These are phyloP conservation scores for Thraustochytrium sp. DNA, from an alignment of 352 stramenopile genomes.

Conservation along the genomic window DNA sequence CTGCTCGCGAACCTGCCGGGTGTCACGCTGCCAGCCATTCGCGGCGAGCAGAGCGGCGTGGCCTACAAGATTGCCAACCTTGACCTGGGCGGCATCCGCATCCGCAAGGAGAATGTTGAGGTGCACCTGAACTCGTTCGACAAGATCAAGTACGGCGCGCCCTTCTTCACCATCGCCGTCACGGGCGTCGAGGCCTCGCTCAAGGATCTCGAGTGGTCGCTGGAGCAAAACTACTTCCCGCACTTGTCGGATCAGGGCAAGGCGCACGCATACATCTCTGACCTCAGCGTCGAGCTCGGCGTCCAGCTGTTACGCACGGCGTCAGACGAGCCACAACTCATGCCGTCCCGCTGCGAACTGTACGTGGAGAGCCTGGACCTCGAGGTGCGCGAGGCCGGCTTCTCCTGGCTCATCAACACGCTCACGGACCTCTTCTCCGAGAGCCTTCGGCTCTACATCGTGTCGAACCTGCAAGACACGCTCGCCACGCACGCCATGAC, in stretches of 20 bases:
- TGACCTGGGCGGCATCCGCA: neutral
- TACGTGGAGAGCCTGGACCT: neutral
- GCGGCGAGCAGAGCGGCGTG: neutral
- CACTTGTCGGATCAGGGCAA: neutral
- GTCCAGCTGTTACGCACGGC: neutral
- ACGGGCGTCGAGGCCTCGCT: neutral
- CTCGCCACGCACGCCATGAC: neutral
- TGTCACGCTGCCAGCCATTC: neutral
- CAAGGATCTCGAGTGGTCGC: neutral
- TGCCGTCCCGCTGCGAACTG: neutral
- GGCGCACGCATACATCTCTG: neutral
- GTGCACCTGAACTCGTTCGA: slow-evolving; percentile 25
- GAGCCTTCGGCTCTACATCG: slow-evolving; percentile 29
- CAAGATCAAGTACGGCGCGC: slow-evolving; percentile 9
- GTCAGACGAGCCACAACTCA: neutral
- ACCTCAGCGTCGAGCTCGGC: neutral
- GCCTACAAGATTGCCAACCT: slow-evolving; percentile 18
- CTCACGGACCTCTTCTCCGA: neutral
- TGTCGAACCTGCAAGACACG: slow-evolving; percentile 23
- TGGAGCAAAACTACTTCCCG: slow-evolving; percentile 36
- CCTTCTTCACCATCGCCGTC: slow-evolving; percentile 12
- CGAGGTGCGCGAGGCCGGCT: neutral
- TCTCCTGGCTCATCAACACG: slow-evolving; percentile 28
- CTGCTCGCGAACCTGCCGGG: neutral
- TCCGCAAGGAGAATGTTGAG: slow-evolving; percentile 11